Base-by-base conservation (phyloP, 768 basidiomycete species). In the Amanita subjunquillea region DNA sequence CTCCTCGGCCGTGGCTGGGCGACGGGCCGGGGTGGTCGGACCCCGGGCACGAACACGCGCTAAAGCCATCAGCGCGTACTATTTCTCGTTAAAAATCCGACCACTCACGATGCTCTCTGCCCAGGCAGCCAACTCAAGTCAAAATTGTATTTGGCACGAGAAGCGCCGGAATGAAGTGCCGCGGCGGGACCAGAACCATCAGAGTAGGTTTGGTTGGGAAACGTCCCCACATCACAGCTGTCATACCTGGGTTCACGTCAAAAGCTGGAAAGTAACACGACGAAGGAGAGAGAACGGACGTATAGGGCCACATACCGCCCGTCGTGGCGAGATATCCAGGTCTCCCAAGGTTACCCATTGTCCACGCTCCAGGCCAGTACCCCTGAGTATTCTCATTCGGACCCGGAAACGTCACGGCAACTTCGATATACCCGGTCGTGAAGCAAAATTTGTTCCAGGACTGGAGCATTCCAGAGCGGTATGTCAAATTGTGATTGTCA, bases 401-500 rank as follows among this genome's bases (percentile, higher is more conserved):
- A 0, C 84, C 85, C 0, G 85, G 84, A 4, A 87, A 67, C 0
- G 72, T 71, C 7, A 82, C 69, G 2, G 70, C 62, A 15, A 85
- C 79, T 69, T 91, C 91, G 55, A 92, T 77, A 66, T 86, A 86
- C 4, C 89, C 89, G 25, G 76, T 78, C 27, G 85, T 80, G 61
- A 90, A 91, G 65, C 87, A 92, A 61, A 92, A 83, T 72, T 92
- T 90, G 67, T 92, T 92, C 90, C 91, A 93, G 38, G 79, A 80
- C 68, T 91, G 88, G 3, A 93, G 69, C 87, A 91, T 90, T 4
- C 83, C 89, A 62, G 72, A 81, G 58, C 78, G 70, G 61, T 83
- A 92, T 37, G 70, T 69, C 54, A 87, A 72, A 5, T 69, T 70
- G 62, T 91, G 82, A 58, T 82, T 78, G 22, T 72, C 59, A 0